Base-by-base conservation (phyloP, 108 stramenopile species). In the Pseudonitzschia delicatissima region DNA sequence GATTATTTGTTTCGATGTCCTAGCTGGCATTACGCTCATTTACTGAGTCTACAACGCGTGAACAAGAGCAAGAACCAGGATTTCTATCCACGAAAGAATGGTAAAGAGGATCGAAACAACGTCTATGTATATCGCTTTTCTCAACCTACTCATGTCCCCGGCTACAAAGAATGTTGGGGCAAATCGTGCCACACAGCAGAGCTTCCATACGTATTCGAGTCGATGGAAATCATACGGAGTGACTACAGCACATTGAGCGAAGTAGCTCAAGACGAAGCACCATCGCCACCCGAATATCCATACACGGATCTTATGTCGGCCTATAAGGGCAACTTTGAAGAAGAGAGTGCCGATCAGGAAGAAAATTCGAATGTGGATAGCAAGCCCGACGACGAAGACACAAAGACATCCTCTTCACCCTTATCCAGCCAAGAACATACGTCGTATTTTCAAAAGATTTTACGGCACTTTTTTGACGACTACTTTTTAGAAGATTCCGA, bases 1-100 rank as follows among this genome's bases (percentile, higher is more conserved):
- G 93, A 94, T 64, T 94, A 94, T 64, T 72, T 94, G 23, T 94
- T 94, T 77, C 75, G 90, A 7, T 94, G 93, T 49, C 90, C 93
- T 8, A 81, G 62, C 21, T 86, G 87, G 80, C 81, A 82, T 40
- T 78, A 63, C 51, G 86, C 88, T 7, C 87, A 91, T 34, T 53
- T 80, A 3, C 48, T 87, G 23, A 79, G 72, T 35, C 68, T 50
- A 20, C 37, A 61, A 59, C 79, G 85, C 36, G 73, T 74, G 32
- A 39, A 52, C 25, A 67, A 70, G 51, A 35, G 50, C 9, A 58
- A 57, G 26, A 40, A 53, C 25, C 40, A 15, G 15, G 11, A 42
- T 62, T 55, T 21, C 51, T 42, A 39, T 29, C 57, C 17, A 21
- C 45, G 63, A 33, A 48, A 48, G 47, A 48, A 48, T 18, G 48